Evolutionary conservation across 345 rosid species (phyloP).

Genomic region (Citrus cavaleriei): DNA sequence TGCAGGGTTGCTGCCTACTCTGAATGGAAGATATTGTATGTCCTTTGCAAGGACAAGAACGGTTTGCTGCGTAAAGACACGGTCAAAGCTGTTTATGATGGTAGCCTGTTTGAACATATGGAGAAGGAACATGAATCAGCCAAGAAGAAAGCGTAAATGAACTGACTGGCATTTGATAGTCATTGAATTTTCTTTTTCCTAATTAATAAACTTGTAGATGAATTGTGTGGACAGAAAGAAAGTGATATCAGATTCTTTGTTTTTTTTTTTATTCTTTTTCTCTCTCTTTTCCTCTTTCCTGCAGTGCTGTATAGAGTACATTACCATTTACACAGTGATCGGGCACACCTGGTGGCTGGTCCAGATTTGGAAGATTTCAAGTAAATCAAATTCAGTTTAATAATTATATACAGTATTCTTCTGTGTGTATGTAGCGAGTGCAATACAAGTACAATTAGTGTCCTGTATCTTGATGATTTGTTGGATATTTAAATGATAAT

Average conservation of each 20-base stretch:
- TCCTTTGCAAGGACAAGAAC: conserved; percentile 60
- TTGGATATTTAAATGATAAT: no score
- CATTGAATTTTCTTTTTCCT: neutral
- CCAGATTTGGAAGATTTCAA: neutral
- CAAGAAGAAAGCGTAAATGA: conserved; percentile 42
- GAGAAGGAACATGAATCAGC: conserved; percentile 48
- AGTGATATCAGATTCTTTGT: neutral
- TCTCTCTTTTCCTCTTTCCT: neutral
- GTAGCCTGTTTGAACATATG: conserved; percentile 62
- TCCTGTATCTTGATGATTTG: neutral
- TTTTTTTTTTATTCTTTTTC: neutral
- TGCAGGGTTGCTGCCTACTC: conserved; percentile 53
- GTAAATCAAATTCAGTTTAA: neutral
- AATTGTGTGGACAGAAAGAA: neutral
- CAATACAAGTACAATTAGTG: neutral
- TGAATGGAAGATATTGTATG: conserved; percentile 69
- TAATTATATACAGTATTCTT: neutral
- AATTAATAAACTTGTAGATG: neutral
- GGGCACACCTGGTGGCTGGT: neutral
- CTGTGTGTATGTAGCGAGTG: neutral
- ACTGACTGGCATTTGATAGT: neutral
- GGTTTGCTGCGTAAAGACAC: conserved; percentile 70
- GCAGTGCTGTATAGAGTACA: neutral
- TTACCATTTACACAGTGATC: neutral
- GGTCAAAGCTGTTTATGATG: conserved; percentile 67